Evolutionary conservation across 1,284 basidiomycete species (phyloP), one percentile per base, ranked within the genome.

Genomic region (Bondarzewia mesenterica): DNA sequence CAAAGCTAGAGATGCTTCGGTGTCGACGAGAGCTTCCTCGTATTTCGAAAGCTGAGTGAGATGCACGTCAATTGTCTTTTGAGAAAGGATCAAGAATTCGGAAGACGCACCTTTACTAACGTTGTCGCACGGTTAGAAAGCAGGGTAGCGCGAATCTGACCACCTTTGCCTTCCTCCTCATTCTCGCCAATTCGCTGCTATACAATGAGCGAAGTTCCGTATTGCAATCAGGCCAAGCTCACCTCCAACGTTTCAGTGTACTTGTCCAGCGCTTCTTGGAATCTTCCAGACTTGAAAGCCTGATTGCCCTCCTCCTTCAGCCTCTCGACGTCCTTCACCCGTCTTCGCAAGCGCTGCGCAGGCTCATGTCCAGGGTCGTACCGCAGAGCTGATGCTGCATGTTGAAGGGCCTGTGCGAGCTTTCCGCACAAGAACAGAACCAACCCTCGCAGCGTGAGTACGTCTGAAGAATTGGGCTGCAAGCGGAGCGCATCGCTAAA

Each of bases 101-200:
- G 4, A 14, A 32, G 18, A 52, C 60, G 22, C 51, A 85, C 85
- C 73, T 89, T 89, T 47, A 88, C 68, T 20, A 89, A 69, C 0
- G 90, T 85, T 0, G 89, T 91, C 1, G 91, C 92, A 1, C 89
- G 79, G 58, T 94, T 94, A 4, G 85, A 89, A 23, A 91, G 69
- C 12, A 94, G 67, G 5, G 86, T 85, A 0, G 90, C 88, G 15
- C 85, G 78, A 27, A 91, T 82, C 45, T 82, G 77, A 10, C 86
- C 87, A 12, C 87, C 87, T 53, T 74, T 77, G 2, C 77, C 82
- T 62, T 89, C 86, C 40, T 83, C 80, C 32, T 79, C 76, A 8
- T 63, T 63, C 8, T 73, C 67, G 15, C 84, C 87, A 41, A 89
- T 74, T 23, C 74, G 70, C 78, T 84, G 51, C 21, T 46, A 35